Evolutionary conservation across 176 grass and related monocot species (phyloP), one percentile per base, ranked within the genome.

Genomic region (Eragrostis nindensis): DNA sequence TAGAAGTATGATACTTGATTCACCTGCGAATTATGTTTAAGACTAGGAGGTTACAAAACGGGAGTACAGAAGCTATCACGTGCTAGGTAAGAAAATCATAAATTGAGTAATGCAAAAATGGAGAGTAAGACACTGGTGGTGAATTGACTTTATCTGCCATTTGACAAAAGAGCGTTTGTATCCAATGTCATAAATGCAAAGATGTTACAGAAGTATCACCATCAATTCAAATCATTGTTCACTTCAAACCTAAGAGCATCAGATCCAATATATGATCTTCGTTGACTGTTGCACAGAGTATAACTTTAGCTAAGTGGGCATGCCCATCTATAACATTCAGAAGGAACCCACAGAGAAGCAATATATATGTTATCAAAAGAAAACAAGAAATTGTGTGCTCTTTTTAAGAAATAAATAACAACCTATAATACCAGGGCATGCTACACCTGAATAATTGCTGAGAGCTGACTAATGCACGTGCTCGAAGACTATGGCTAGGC

Each of bases 1-100:
- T 21, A 82, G 65, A 86, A 83, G 12, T 55, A 43, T 4, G 62
- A 63, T 75, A 29, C 52, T 84, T 24, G 56, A 47, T 70, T 85
- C 76, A 71, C 70, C 87, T 89, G 76, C 26, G 52, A 62, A 75
- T 26, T 48, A 62, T 16, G 11, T 41, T 50, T 26, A 61, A 30
- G 30, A 53, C 11, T 26, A 61, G 36, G 73, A 42, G 13, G 26
- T 5, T n/a, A 11, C 41, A 4, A 78, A 38, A 52, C 0, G 42
- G 16, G 22, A 64, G 64, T 32, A 62, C 45, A 70, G 14, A 65
- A 75, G 53, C 49, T n/a, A n/a, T n/a, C n/a, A 75, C 49, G 30
- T 8, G 6, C 40, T 62, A 54, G 19, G 29, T 1, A 48, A 57
- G 32, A 39, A 30, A 5, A 75, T 45, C 27, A 55, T 0, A 47